Base-by-base conservation (phyloP, 2,329 filamentous ascomycete species). In the Scortechinia acanthostroma region DNA sequence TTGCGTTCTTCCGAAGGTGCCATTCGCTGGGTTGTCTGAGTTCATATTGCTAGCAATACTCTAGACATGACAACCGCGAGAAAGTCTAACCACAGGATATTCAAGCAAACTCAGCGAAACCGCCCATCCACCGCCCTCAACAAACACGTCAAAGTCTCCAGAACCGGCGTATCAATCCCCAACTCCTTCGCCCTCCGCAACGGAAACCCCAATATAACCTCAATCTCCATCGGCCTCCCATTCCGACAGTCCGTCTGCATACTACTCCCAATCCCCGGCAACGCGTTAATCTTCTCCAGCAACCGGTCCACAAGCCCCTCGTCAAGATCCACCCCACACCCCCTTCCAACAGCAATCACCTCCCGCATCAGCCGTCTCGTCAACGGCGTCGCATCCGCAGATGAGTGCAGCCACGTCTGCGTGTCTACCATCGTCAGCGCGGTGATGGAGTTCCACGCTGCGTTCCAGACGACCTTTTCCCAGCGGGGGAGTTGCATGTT, bases 161-260 rank as follows among this genome's bases (percentile, higher is more conserved):
- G 51, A 47, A 73, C 64, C 2, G 75, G 72, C 61, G 77, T 73
- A 47, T 74, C 64, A 5, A 77, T 61, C 0, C 75, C 76, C 25
- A 75, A 64, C 52, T 73, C 70, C 47, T 66, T 65, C 0, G 73
- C 79, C 46, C 77, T 71, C 45, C 66, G 60, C 4, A 80, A 70
- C 2, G 77, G 75, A 53, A 80, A 80, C 0, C 79, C 78, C 13
- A 83, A 54, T 44, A 83, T 80, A 3, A 80, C 74, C 44, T 83
- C 79, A 44, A 83, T 61, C 54, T 84, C 80, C 75, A 83, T 75
- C 5, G 65, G 66, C 50, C 70, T 70, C 0, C 74, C 74, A 16
- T 68, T 64, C 51, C 76, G 71, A 58, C 70, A 78, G 55, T 83
- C 79, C 15, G 71, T 60, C 40, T 74, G 67, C 79, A 83, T 83